Base-by-base conservation (phyloP, 140 eudicot species). In the Oenanthe javanica region DNA sequence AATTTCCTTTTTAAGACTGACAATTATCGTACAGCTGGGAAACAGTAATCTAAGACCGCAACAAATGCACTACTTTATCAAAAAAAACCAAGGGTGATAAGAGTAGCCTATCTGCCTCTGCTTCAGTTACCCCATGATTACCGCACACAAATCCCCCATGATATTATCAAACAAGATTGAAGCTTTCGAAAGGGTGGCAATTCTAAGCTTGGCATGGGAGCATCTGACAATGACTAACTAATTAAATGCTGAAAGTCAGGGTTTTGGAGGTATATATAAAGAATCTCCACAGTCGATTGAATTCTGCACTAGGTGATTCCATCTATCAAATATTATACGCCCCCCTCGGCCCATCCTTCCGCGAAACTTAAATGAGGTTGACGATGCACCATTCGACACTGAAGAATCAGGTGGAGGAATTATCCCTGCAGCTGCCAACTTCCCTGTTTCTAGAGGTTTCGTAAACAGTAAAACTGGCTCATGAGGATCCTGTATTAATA, bases 331-430 rank as follows among this genome's bases (percentile, higher is more conserved):
- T 64, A 94, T 85, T 74, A 94, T 94, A 77, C 98, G 86, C 8
- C 98, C 98, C 23, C 98, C 98, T 81, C 98, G 84, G 15, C 98
- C 98, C 14, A 94, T 88, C 84, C 98, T 87, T 69, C 98, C 98
- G n/a, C 84, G 90, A 43, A 86, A 59, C 75, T 59, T 79, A 40
- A 73, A 66, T 45, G 89, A 47, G 23, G 88, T 88, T 48, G 84
- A 72, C 23, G 91, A 75, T 79, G 82, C 77, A 47, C 78, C 77
- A 13, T 73, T 80, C 46, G 79, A 71, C 13, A 61, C 79, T 43
- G 89, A 77, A 82, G 90, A 77, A 83, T 80, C 85, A 27, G 89
- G 54, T 42, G 97, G 98, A 11, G 96, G 98, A 23, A 84, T 80
- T 27, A 94, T 90, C 49, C 98, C 94, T 9, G 91, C 90, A 49